These are phyloP conservation scores for Trichophyton schoenleinii DNA, from an alignment of 2,329 filamentous ascomycete species.

Conservation along the genomic window DNA sequence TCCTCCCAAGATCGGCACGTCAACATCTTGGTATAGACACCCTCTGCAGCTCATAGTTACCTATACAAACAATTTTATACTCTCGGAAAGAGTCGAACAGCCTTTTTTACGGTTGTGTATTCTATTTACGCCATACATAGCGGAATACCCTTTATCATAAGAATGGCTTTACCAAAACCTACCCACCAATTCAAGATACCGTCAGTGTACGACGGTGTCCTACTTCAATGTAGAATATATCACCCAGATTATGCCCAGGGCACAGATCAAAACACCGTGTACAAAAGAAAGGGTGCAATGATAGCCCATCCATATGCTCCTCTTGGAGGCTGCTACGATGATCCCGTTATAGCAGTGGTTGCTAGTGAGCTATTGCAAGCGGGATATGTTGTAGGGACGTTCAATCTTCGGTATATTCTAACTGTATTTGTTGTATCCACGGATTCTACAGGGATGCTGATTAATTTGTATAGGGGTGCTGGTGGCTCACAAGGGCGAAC, in stretches of 20 bases:
- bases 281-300: slow-evolving; percentile 42
- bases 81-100: too few species aligned
- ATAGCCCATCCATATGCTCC: slow-evolving; percentile 86
- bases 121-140: not conserved
- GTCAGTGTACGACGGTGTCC: slow-evolving; percentile 64
- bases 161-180: not conserved
- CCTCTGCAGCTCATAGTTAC: too few species aligned
- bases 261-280: slow-evolving; percentile 9
- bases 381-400: slow-evolving; percentile 69
- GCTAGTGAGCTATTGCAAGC: slow-evolving; percentile 51
- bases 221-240: slow-evolving; percentile 72
- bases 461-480: slow-evolving; percentile 52
- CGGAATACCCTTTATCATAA: not conserved
- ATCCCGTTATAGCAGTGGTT: slow-evolving; percentile 59
- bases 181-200: slow-evolving; percentile 60
- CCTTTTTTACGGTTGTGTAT: too few species aligned
- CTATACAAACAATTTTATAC: too few species aligned
- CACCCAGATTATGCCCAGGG: slow-evolving; percentile 39
- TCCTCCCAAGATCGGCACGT: too few species aligned
- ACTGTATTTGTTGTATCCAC: not conserved
- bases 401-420: slow-evolving; percentile 67
- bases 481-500: slow-evolving; percentile 61
- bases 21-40: too few species aligned
- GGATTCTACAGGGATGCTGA: not conserved
- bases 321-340: slow-evolving; percentile 74